Evolutionary conservation across 768 basidiomycete species (phyloP), one percentile per base, ranked within the genome.

Genomic region (Udeniomyces megalosporus): DNA sequence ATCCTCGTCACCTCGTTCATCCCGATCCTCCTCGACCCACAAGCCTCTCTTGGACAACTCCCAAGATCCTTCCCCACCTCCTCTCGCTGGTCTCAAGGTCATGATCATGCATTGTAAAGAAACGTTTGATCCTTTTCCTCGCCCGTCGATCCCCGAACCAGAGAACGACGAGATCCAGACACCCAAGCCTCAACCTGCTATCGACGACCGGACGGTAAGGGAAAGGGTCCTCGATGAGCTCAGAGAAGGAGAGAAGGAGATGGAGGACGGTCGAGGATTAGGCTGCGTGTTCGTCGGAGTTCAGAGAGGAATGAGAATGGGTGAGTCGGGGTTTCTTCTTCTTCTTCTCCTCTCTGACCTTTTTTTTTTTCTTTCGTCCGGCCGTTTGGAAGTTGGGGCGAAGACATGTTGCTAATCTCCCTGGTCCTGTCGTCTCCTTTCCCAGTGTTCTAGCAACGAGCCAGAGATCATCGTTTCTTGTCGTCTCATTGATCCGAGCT

Each of bases 301-400:
- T 31, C 80, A 82, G 52, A 87, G 85, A 73, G 92, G 91, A 22
- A 85, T 85, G 81, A 79, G 79, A 66, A 84, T 92, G 51, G 76
- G 88, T 89, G 71, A 69, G 84, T 28, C 29, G 49, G 15, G 12
- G 24, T 12, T 22, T 7, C 26, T 10, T 51, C 22, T 29, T 28
- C 22, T 51, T 8, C 22, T 26, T 6, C 7, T 29, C 26, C 8
- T 51, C 10, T 51, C 49, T 22, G 22, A 28, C 26, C 17, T 17
- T 51, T 28, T n/a, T 17, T 51, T 28, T 10, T 5, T 26, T 5
- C 26, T 3, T 26, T 3, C 28, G 4, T 3, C n/a, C 29, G 10
- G 4, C 26, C 7, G 22, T 26, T 24, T n/a, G n/a, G n/a, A n/a
- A n/a, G n/a, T n/a, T n/a, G n/a, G n/a, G n/a, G n/a, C n/a, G n/a